Evolutionary conservation across 2,329 filamentous ascomycete species (phyloP).

Genomic region (Neonectria hederae): DNA sequence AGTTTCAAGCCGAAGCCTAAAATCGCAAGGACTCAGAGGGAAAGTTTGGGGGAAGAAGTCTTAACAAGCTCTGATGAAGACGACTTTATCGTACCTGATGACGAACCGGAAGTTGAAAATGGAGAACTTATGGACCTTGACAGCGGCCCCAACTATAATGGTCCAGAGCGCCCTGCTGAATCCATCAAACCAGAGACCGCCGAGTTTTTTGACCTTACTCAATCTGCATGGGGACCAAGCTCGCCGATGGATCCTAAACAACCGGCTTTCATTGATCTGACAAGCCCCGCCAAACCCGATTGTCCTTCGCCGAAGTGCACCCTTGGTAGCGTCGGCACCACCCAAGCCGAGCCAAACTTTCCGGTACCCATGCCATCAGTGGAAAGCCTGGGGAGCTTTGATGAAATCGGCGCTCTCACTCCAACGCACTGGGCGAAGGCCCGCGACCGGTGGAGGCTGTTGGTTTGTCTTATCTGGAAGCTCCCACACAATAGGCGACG

Average conservation of each 20-base stretch:
- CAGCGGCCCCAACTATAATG: neutral
- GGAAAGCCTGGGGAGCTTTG: slow-evolving; percentile 36
- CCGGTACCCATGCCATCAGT: slow-evolving; percentile 28
- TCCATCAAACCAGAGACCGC: slow-evolving; percentile 36
- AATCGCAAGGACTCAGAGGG: neutral
- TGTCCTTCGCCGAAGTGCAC: neutral
- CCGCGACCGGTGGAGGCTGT: slow-evolving; percentile 44
- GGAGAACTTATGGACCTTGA: slow-evolving; percentile 20
- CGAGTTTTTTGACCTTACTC: slow-evolving; percentile 45
- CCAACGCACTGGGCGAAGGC: slow-evolving; percentile 39
- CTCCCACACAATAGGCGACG: slow-evolving; percentile 43
- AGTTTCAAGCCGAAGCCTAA: slow-evolving; percentile 33
- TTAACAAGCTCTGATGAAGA: slow-evolving; percentile 62
- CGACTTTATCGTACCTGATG: slow-evolving; percentile 59
- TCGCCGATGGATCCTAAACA: neutral
- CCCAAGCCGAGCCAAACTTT: neutral
- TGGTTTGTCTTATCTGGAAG: slow-evolving; percentile 45
- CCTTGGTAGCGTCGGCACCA: neutral
- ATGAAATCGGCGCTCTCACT: slow-evolving; percentile 34
- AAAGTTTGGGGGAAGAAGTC: slow-evolving; percentile 55
- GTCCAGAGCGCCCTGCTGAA: neutral
- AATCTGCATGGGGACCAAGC: slow-evolving; percentile 33
- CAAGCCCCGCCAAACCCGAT: slow-evolving; percentile 31
- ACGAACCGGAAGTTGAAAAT: slow-evolving; percentile 14
- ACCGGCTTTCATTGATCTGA: slow-evolving; percentile 40